phyloP scores from a whole-genome alignment of 1,139 yeast species.

The Pichia sp. region DNA sequence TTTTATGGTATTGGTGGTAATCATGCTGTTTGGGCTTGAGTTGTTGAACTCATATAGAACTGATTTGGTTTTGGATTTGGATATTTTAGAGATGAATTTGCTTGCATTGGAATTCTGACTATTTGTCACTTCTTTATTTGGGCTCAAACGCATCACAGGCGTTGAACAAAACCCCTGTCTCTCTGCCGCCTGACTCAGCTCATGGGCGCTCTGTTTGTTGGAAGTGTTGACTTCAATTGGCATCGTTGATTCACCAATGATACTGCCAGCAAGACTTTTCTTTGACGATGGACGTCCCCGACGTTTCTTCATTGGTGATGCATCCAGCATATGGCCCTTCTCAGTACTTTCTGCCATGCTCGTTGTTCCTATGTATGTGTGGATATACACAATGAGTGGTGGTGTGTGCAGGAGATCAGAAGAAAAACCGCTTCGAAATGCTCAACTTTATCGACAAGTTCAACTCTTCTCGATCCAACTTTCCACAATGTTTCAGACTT shows the following conservation, averaged over 20 bases:
- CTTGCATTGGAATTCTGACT: neutral
- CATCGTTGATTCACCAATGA: slow-evolving; percentile 28
- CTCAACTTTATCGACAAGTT: neutral
- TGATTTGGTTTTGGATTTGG: slow-evolving; percentile 3
- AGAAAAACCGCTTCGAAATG: no score
- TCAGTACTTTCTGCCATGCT: neutral
- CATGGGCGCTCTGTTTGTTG: slow-evolving; percentile 6
- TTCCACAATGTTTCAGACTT: slow-evolving; percentile 5
- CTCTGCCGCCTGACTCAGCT: slow-evolving; percentile 19
- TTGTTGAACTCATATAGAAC: slow-evolving; percentile 6
- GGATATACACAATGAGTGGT: no score
- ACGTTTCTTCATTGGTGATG: slow-evolving; percentile 26
- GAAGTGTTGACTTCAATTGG: slow-evolving; percentile 20
- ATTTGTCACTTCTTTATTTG: slow-evolving; percentile 19
- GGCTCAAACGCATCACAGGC: slow-evolving; percentile 35
- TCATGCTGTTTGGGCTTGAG: neutral
- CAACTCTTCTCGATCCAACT: neutral
- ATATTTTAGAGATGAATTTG: neutral
- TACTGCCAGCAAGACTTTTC: slow-evolving; percentile 16
- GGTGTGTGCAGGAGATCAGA: neutral
- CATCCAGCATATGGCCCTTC: slow-evolving; percentile 2
- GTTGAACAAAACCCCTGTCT: slow-evolving; percentile 33
- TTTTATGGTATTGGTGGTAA: neutral
- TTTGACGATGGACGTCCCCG: slow-evolving; percentile 33
- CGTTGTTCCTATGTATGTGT: no score